A percentile compares a stretch with the other conserved stretches of the same genome.
phyloP scores from a whole-genome alignment of 1,139 yeast species.

The Candida albicans region DNA sequence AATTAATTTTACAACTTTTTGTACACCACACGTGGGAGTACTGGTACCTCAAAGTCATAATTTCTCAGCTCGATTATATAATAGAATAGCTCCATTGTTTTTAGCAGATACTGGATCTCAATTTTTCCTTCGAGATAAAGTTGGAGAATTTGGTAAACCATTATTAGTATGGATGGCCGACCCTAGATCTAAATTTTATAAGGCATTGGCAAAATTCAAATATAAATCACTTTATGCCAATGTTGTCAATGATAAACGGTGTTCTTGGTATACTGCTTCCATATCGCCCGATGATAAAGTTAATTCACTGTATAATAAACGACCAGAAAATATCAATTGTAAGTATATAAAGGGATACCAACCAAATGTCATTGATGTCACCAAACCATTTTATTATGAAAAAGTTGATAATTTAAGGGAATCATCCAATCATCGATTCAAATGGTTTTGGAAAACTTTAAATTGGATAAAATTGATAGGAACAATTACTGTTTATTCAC shows the following conservation, averaged over 20 bases:
- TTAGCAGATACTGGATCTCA: slow-evolving; percentile 74
- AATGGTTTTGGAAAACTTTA: slow-evolving; percentile 29
- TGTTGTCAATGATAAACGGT: slow-evolving; percentile 73
- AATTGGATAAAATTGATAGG: slow-evolving; percentile 49
- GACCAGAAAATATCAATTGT: slow-evolving; percentile 40
- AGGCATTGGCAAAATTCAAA: slow-evolving; percentile 53
- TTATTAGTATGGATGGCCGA: slow-evolving; percentile 66
- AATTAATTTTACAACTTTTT: slow-evolving; percentile 69
- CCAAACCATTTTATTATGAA: slow-evolving; percentile 25
- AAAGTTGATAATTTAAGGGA: slow-evolving; percentile 1
- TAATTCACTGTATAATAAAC: slow-evolving; percentile 38
- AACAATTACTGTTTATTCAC: slow-evolving; percentile 47
- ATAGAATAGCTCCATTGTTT: slow-evolving; percentile 57
- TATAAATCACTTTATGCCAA: slow-evolving; percentile 66
- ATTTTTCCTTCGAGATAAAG: slow-evolving; percentile 48
- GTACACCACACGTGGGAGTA: slow-evolving; percentile 83
- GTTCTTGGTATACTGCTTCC: slow-evolving; percentile 81
- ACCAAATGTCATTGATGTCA: slow-evolving; percentile 53
- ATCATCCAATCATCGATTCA: slow-evolving; percentile 14
- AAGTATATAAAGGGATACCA: slow-evolving; percentile 51
- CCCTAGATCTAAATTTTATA: slow-evolving; percentile 57
- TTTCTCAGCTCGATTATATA: slow-evolving; percentile 45
- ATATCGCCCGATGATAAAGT: slow-evolving; percentile 68
- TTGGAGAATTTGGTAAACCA: slow-evolving; percentile 34
- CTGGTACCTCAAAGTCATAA: slow-evolving; percentile 46